A percentile compares a stretch with the other conserved stretches of the same genome.
Conservation (phyloP, 192 early-diverging fungal genomes). For the Rhizophagus clarus region DNA sequence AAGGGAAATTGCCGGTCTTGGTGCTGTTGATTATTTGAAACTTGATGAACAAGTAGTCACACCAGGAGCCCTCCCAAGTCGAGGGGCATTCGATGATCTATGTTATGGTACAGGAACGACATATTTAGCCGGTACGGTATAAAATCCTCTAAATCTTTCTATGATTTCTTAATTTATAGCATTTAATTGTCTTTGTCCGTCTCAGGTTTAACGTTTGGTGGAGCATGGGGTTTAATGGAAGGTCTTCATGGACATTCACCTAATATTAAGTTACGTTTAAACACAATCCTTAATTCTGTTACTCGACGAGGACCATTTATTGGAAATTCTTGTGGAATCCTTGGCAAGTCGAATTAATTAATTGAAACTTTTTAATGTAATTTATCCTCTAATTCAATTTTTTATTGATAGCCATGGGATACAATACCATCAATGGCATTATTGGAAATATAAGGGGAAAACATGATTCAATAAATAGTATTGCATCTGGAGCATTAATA, state of each 20-base stretch:
- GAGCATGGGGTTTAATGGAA: constrained; percentile 75
- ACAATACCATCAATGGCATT: constrained; percentile 72
- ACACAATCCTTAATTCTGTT: constrained; percentile 79
- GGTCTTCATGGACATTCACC: constrained; percentile 63
- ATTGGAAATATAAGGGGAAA: constrained; percentile 64
- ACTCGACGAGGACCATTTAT: constrained; percentile 84
- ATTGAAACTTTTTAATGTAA: not conserved
- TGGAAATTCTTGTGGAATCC: constrained; percentile 78
- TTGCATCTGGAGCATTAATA: constrained; percentile 72
- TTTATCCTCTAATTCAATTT: not conserved
- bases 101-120: constrained; percentile 83
- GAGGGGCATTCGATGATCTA: constrained; percentile 79
- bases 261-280: constrained; percentile 77
- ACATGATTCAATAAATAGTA: constrained; percentile 67
- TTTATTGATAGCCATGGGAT: constrained; percentile 63
- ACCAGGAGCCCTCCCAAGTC: constrained; percentile 59
- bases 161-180: not conserved
- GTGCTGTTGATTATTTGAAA: constrained; percentile 57
- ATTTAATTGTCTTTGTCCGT: not conserved
- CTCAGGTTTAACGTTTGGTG: constrained; percentile 63
- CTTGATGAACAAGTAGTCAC: constrained; percentile 42
- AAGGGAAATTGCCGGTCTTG: constrained; percentile 48
- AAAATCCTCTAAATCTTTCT: not conserved
- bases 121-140: constrained; percentile 64
- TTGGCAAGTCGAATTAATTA: constrained; percentile 44